A percentile compares a stretch with the other conserved stretches of the same genome.
phyloP scores from a whole-genome alignment of 768 basidiomycete genomes.

The Asterophora lycoperdoides region DNA sequence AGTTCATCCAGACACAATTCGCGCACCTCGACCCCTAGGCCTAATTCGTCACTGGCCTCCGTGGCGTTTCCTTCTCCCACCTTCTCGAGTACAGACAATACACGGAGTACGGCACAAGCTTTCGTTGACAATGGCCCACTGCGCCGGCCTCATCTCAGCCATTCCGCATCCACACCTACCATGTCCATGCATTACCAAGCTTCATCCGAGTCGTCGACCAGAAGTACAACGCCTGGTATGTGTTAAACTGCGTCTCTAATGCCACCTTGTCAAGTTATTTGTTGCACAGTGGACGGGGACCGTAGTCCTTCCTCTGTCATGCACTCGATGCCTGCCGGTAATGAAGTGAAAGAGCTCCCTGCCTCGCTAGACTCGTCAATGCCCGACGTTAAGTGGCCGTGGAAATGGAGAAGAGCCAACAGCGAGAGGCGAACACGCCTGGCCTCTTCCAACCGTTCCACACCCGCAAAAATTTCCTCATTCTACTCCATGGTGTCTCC shows the following conservation, averaged over 20 bases:
- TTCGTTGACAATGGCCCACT: background rate
- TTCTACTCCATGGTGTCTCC: background rate
- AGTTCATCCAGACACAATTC: background rate
- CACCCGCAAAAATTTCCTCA: background rate
- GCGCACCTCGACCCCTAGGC: background rate
- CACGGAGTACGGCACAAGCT: background rate
- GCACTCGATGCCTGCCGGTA: background rate
- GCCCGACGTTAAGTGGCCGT: slow-evolving; percentile 2
- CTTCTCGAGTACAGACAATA: background rate
- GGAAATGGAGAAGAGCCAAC: slow-evolving; percentile 9
- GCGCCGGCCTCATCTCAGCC: slow-evolving; percentile 7
- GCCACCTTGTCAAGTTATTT: background rate
- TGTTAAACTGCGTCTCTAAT: background rate
- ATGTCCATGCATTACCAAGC: slow-evolving; percentile 2
- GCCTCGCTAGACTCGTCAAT: background rate
- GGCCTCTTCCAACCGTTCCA: background rate
- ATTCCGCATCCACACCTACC: slow-evolving; percentile 11
- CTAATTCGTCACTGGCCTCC: slow-evolving; percentile 1
- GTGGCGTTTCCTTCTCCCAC: background rate
- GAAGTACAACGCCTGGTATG: slow-evolving; percentile 5
- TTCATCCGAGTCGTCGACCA: slow-evolving; percentile 5
- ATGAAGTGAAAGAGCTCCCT: background rate
- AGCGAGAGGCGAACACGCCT: background rate
- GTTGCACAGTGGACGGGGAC: background rate
- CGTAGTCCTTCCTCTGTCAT: background rate